A percentile compares a stretch with the other conserved stretches of the same genome.
phyloP scores from a whole-genome alignment of 2,329 filamentous ascomycete genomes.

The Kalmusia sp. region DNA sequence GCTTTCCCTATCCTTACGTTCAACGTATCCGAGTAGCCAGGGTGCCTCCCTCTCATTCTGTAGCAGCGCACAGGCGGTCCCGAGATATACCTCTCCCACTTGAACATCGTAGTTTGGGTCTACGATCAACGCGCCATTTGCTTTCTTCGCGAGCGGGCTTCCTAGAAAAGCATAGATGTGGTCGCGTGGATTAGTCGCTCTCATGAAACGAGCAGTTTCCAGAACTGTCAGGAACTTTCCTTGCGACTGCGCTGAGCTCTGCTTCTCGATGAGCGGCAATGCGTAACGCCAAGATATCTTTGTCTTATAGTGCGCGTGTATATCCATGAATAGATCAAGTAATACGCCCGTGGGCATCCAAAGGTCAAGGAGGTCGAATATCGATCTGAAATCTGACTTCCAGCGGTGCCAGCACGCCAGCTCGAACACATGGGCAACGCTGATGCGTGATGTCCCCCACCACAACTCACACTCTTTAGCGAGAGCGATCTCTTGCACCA shows the following conservation, averaged over 20 bases:
- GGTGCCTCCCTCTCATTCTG: background rate
- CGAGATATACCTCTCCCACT: background rate
- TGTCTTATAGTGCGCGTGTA: background rate
- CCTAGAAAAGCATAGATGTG: slow-evolving; percentile 15
- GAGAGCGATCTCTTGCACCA: slow-evolving; percentile 18
- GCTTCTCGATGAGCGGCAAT: background rate
- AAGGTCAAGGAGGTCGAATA: background rate
- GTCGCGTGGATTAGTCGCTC: slow-evolving; percentile 10
- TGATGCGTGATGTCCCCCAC: background rate
- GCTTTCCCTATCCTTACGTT: background rate
- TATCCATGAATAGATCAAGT: background rate
- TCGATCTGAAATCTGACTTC: background rate
- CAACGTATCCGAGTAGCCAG: background rate
- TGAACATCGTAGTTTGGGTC: background rate
- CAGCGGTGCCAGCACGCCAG: background rate
- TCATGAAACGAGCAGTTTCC: background rate
- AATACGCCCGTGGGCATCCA: background rate
- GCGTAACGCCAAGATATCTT: background rate
- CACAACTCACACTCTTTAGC: slow-evolving; percentile 1
- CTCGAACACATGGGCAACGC: background rate
- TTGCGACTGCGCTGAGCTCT: background rate
- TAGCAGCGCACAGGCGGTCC: background rate
- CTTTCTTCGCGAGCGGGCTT: slow-evolving; percentile 1
- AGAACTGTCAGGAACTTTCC: slow-evolving; percentile 4
- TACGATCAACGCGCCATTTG: background rate